phyloP scores from a whole-genome alignment of 2,329 filamentous ascomycete genomes.

The Allantophomopsis cytisporea region DNA sequence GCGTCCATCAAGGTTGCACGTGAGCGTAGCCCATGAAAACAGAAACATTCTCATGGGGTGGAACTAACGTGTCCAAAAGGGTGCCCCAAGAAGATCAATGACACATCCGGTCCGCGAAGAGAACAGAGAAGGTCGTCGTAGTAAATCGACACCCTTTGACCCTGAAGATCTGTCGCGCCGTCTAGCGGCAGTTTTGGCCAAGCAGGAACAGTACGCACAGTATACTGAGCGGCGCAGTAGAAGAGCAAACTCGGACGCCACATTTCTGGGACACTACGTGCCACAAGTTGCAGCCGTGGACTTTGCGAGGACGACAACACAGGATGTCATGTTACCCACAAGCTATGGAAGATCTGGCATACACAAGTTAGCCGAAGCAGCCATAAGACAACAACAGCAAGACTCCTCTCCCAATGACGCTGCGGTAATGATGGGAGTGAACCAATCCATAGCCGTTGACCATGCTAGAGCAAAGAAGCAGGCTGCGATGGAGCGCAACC shows the following conservation, averaged over 20 bases:
- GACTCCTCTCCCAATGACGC: slow-evolving; percentile 14
- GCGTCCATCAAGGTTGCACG: too few species aligned
- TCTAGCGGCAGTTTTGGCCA: slow-evolving; percentile 32
- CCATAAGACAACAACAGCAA: slow-evolving; percentile 26
- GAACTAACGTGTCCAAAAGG: too few species aligned
- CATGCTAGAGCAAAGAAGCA: slow-evolving; percentile 3
- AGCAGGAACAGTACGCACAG: slow-evolving; percentile 28
- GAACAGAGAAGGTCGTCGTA: slow-evolving; percentile 11
- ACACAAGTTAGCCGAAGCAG: slow-evolving; percentile 29
- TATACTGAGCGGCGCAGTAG: slow-evolving; percentile 6
- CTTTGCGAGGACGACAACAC: slow-evolving; percentile 38
- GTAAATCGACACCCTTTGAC: slow-evolving; percentile 28
- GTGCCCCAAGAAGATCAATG: slow-evolving; percentile 8
- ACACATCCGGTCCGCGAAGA: slow-evolving; percentile 9
- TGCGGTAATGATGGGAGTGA: neutral
- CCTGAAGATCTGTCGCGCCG: slow-evolving; percentile 39
- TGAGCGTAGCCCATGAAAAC: too few species aligned
- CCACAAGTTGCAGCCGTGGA: slow-evolving; percentile 39
- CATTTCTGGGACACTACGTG: slow-evolving; percentile 29
- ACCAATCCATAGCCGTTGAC: slow-evolving; percentile 6
- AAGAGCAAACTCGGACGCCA: slow-evolving; percentile 7
- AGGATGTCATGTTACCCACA: slow-evolving; percentile 22
- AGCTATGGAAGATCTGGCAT: slow-evolving; percentile 14
- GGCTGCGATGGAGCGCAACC: neutral
- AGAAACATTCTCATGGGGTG: too few species aligned